Evolutionary conservation across 2,329 filamentous ascomycete species (phyloP), one percentile per base, ranked within the genome.

Genomic region (Fusarium neocosmosporiellum): DNA sequence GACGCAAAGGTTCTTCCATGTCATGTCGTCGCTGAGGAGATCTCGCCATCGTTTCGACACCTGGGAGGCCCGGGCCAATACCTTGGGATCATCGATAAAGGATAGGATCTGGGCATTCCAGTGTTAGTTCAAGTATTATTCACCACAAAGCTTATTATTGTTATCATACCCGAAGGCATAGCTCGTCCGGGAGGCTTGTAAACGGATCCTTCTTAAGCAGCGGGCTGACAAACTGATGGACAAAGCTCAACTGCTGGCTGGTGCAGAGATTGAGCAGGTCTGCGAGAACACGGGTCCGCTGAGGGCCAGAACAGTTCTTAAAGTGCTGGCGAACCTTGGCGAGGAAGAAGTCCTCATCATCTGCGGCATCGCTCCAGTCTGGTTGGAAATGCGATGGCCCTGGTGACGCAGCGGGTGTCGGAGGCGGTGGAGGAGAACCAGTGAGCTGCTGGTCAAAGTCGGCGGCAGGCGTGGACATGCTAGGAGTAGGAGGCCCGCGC

Each of bases 171-270:
- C 95, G 88, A 69, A 99, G 85, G 81, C 96, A 98, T 48, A 99
- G 85, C 83, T 99, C 96, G 79, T 97, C 95, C 1, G 96, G 96
- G 62, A 99, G 88, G 66, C 93, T 93, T 59, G 92, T 94, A 78
- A 99, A 98, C 0, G 96, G 96, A 80, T 99, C 96, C 82, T 98
- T 98, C 84, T 98, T 98, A 72, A 99, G 84, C 70, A 97, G 85
- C 31, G 96, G 96, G 81, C 94, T 96, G 75, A 99, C 96, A 82
- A 98, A 97, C 81, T 97, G 94, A 76, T 97, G 94, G 22, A 99
- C 95, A 80, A 98, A 98, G 83, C 95, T 98, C 74, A 99, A 87
- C 81, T 97, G 93, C 79, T 97, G 95, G 77, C 94, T 98, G 76
- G 97, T 97, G 85, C 96, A 99, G 76, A 98, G 89, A 78, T 97